Percentiles rank a stretch among this genome's conserved stretches.
Conservation (phyloP, 2,329 filamentous ascomycete species). For the Aspergillus alliaceus region DNA sequence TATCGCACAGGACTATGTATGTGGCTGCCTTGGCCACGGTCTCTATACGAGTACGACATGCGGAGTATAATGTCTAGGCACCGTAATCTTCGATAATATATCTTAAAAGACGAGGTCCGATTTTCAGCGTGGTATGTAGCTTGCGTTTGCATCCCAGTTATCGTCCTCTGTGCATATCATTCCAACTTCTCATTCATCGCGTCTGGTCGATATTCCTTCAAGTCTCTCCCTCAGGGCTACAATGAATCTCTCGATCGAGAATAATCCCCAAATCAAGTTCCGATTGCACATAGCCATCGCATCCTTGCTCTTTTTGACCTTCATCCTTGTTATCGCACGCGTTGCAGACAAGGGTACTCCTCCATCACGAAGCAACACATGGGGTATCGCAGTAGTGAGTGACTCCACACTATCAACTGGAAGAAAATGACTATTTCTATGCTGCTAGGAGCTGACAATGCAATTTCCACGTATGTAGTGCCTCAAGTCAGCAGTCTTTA, state of each 20-base stretch:
- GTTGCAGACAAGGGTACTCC: conserved; percentile 19
- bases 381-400: conserved; percentile 21
- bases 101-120: no score
- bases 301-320: conserved; percentile 8
- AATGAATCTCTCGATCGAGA: not conserved
- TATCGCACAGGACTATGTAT: not conserved
- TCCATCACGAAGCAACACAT: conserved; percentile 16
- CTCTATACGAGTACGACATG: not conserved
- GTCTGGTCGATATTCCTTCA: no score
- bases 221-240: not conserved
- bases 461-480: conserved; percentile 6
- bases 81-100: no score
- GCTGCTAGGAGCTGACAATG: no score
- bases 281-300: conserved; percentile 15
- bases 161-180: no score
- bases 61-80: not conserved
- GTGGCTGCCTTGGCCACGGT: not conserved
- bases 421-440: no score
- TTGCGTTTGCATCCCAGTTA: no score
- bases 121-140: no score
- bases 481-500: conserved; percentile 24
- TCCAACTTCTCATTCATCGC: no score
- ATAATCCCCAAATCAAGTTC: conserved; percentile 9
- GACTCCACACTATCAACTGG: no score
- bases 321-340: conserved; percentile 22